phyloP scores from a whole-genome alignment of 306 rosid genomes.

The Inga laurina region DNA sequence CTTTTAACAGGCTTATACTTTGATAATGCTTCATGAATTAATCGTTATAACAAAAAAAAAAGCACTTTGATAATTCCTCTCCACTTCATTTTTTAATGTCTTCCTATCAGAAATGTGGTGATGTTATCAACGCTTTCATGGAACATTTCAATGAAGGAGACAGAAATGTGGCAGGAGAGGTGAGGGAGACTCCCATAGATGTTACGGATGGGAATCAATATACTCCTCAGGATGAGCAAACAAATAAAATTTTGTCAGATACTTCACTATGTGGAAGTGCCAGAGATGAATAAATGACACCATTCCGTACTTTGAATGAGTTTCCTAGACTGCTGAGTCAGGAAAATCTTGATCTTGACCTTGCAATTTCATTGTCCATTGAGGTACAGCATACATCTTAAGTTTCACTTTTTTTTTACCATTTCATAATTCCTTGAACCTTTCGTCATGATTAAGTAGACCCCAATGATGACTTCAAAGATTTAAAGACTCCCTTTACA shows the following conservation, averaged over 20 bases:
- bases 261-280: constrained; percentile 39
- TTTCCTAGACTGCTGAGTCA: no score
- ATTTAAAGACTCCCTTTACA: not conserved
- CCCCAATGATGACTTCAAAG: not conserved
- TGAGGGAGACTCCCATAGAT: constrained; percentile 84
- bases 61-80: constrained; percentile 15
- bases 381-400: constrained; percentile 60
- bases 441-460: not conserved
- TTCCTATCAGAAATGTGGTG: constrained; percentile 68
- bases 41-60: not conserved
- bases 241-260: constrained; percentile 31
- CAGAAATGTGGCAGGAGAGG: constrained; percentile 51
- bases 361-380: constrained; percentile 59
- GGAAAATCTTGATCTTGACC: no score
- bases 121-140: constrained; percentile 83
- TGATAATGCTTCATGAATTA: not conserved
- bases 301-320: no score
- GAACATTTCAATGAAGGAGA: constrained; percentile 51
- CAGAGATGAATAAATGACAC: no score
- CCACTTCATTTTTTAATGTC: constrained; percentile 15
- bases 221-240: constrained; percentile 41
- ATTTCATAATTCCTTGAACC: constrained; percentile 3
- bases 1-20: no score
- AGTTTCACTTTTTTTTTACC: not conserved
- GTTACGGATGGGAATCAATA: constrained; percentile 66